Base-by-base conservation (phyloP, 1,284 basidiomycete species). In the Cryptococcus floricola region DNA sequence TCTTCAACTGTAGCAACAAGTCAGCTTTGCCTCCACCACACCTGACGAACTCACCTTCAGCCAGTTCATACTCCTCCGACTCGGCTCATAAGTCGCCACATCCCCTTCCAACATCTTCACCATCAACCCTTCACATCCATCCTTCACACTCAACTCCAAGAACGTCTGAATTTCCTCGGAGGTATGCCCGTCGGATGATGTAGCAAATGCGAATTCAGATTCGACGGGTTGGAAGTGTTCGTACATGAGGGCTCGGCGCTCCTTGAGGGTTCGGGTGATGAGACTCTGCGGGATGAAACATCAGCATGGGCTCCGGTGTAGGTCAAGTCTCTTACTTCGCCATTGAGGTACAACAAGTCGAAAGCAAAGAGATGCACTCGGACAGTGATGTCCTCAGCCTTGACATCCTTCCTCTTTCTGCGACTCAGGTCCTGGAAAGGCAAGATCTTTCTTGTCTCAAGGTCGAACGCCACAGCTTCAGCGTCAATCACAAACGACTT, bases 61-160 rank as follows among this genome's bases (percentile, higher is more conserved):
- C 96, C 96, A 99, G 73, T 98, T 98, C 61, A 98, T 89, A 76
- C 88, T 92, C 43, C 96, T 82, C 53, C 93, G 81, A 73, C 90
- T 94, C 2, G 96, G 96, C 75, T 98, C 93, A 74, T 99, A 99
- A 65, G 85, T 90, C 69, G 94, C 92, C 14, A 87, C 87, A 39
- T 90, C 85, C 25, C 86, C 89, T 41, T 93, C 88, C 13, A 98
- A 81, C 91, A 97, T 96, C 79, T 99, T 99, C 60, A 99, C 92
- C 96, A 99, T 97, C 49, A 99, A 82, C 3, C 96, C 96, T 75
- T 99, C 96, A 75, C 96, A 98, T 1, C 95, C 93, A 70, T 97
- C 93, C 72, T 93, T 95, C 63, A 99, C 91, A 73, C 90, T 94
- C 65, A 93, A 88, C 69, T 98, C 96, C 16, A 99, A 79, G 81